Conservation (phyloP, 371 early-diverging fungal species). For the Haplosporangium sp. region DNA sequence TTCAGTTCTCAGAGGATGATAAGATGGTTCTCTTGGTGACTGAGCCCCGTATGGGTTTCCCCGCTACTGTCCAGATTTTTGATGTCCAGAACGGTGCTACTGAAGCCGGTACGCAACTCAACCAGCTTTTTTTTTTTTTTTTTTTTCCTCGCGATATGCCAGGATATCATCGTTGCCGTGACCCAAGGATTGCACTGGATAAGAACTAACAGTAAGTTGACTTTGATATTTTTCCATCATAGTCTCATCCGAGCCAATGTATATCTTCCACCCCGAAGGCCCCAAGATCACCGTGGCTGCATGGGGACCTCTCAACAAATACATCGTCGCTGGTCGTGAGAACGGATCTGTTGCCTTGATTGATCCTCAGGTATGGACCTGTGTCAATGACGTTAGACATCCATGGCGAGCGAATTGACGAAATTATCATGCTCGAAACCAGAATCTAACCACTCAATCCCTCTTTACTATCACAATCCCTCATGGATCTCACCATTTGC, state of each 20-base stretch:
- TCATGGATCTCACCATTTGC: not conserved
- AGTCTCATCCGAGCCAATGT: constrained; percentile 83
- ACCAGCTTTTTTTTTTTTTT: not conserved
- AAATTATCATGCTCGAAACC: no score
- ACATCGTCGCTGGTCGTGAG: constrained; percentile 93
- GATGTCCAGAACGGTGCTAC: constrained; percentile 69
- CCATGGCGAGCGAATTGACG: no score
- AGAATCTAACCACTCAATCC: not conserved
- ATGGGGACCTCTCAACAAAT: constrained; percentile 93
- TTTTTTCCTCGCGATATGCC: constrained; percentile 1
- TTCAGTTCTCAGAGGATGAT: constrained; percentile 92
- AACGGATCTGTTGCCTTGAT: constrained; percentile 91
- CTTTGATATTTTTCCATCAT: not conserved
- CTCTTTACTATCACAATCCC: not conserved
- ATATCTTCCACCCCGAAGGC: constrained; percentile 72
- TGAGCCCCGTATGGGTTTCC: constrained; percentile 96
- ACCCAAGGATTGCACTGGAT: no score
- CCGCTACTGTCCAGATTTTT: constrained; percentile 85
- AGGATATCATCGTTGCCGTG: no score
- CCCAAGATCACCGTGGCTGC: constrained; percentile 93
- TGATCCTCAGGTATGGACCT: constrained; percentile 74
- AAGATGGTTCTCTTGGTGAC: constrained; percentile 90
- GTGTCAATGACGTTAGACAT: not conserved
- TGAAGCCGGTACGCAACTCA: constrained; percentile 36
- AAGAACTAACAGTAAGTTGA: not conserved